A percentile compares a stretch with the other conserved stretches of the same genome.
phyloP scores from a whole-genome alignment of 108 stramenopile species.

The Nitzschia sp. region DNA sequence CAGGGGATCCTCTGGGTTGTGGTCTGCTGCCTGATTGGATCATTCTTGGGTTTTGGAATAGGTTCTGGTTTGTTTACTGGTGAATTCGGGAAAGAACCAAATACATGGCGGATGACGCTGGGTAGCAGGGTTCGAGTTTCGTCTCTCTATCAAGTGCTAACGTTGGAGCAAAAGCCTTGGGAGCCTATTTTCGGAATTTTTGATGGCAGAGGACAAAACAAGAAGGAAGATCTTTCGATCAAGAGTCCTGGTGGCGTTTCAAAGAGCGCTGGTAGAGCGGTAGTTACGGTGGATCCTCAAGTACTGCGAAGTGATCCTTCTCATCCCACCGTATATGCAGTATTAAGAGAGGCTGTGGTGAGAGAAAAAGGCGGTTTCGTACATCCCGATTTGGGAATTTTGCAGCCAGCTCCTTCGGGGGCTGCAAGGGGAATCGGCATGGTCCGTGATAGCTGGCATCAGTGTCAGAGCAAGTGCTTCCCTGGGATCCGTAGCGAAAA shows the following conservation, averaged over 20 bases:
- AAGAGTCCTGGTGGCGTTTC: not conserved
- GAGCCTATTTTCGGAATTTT: not conserved
- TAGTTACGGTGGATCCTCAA: conserved; percentile 7
- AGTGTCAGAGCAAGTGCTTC: conserved; percentile 66
- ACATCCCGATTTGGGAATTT: conserved; percentile 82
- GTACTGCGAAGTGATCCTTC: conserved; percentile 33
- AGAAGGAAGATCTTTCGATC: not conserved
- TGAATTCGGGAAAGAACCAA: conserved; percentile 23
- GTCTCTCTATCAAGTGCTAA: conserved; percentile 27
- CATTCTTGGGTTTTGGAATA: conserved; percentile 59
- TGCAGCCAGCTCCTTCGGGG: conserved; percentile 76
- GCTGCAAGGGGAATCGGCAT: conserved; percentile 78
- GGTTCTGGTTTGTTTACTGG: conserved; percentile 62
- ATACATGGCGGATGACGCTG: conserved; percentile 52
- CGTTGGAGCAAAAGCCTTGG: conserved; percentile 11
- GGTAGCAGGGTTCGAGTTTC: conserved; percentile 42
- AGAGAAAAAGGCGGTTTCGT: conserved; percentile 77
- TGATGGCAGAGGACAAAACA: not conserved
- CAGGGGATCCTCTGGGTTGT: conserved; percentile 59
- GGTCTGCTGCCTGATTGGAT: conserved; percentile 49
- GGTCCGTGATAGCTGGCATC: conserved; percentile 60
- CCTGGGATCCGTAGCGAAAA: conserved; percentile 66
- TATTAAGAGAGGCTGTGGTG: conserved; percentile 69
- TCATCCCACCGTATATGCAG: conserved; percentile 67
- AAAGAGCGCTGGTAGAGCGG: not conserved